Conservation (phyloP, 1,284 basidiomycete genomes). For the Moesziomyces globuligerus region DNA sequence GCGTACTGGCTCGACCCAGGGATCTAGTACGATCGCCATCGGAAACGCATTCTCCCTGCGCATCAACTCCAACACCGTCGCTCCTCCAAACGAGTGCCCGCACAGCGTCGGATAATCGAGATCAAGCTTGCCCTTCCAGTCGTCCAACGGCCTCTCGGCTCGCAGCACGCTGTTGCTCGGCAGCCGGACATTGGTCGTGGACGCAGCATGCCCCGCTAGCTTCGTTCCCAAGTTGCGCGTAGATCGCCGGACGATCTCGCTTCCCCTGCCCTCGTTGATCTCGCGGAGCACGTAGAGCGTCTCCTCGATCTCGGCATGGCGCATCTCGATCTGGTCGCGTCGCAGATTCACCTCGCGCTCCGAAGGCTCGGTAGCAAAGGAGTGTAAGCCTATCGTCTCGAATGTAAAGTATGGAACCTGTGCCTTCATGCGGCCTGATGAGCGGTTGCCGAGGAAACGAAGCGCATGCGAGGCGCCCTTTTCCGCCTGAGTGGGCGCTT, state of each 20-base stretch:
- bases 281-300: conserved; percentile 67
- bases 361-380: conserved; percentile 51
- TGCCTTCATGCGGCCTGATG: conserved; percentile 23
- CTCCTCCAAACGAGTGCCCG: conserved; percentile 66
- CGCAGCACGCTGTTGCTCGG: conserved; percentile 12
- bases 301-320: conserved; percentile 69
- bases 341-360: conserved; percentile 69
- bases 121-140: conserved; percentile 58
- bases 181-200: background rate
- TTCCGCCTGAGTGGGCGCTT: conserved; percentile 17
- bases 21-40: conserved; percentile 53
- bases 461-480: conserved; percentile 5
- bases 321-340: conserved; percentile 70
- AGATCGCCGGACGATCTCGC: conserved; percentile 46
- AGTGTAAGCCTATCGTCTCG: conserved; percentile 67
- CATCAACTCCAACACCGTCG: conserved; percentile 54
- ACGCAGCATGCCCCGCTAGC: conserved; percentile 22
- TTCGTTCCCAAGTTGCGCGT: conserved; percentile 53
- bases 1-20: conserved; percentile 57
- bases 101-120: conserved; percentile 39
- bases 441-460: conserved; percentile 9
- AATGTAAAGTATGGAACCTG: conserved; percentile 60
- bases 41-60: conserved; percentile 35
- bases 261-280: conserved; percentile 61
- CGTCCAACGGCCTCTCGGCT: conserved; percentile 18